Percentiles rank a stretch among this genome's conserved stretches.
Evolutionary conservation across 495 filamentous ascomycete species (phyloP).

Genomic region (Bathelium albidoporum): DNA sequence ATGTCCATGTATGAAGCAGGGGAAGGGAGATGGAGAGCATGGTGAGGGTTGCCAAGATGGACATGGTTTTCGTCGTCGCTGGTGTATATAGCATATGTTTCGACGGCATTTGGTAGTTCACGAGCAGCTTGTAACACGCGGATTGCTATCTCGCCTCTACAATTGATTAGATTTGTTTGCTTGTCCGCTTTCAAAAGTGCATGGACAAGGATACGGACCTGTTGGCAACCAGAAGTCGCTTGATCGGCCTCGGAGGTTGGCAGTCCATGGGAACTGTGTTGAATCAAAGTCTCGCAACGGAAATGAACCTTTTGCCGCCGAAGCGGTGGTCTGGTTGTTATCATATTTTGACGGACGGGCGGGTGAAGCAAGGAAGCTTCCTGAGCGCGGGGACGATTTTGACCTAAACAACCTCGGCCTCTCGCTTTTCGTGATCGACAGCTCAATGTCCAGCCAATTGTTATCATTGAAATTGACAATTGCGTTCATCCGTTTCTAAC

Average conservation of each 20-base stretch:
- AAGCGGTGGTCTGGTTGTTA: background rate
- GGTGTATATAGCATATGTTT: constrained; percentile 46
- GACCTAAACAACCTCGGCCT: constrained; percentile 7
- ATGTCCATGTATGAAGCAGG: constrained; percentile 45
- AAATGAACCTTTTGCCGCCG: background rate
- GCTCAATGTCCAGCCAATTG: constrained; percentile 2
- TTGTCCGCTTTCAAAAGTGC: too few relatives aligned
- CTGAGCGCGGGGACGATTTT: background rate
- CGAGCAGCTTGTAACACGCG: constrained; percentile 47
- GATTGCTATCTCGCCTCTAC: constrained; percentile 51
- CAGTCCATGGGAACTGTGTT: too few relatives aligned
- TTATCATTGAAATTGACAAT: background rate
- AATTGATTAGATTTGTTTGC: background rate
- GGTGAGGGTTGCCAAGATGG: constrained; percentile 33
- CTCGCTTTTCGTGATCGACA: too few relatives aligned
- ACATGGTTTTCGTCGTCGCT: constrained; percentile 44
- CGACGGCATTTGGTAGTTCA: constrained; percentile 37
- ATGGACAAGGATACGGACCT: constrained; percentile 32
- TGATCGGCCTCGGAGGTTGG: constrained; percentile 33
- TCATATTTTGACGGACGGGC: background rate
- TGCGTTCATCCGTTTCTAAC: background rate
- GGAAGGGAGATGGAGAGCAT: constrained; percentile 40
- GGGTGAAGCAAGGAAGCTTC: background rate
- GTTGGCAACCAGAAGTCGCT: constrained; percentile 47
- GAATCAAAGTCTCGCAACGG: background rate